Evolutionary conservation across 2,329 filamentous ascomycete genomes (phyloP).

Genomic region (Ampelomyces quisqualis): DNA sequence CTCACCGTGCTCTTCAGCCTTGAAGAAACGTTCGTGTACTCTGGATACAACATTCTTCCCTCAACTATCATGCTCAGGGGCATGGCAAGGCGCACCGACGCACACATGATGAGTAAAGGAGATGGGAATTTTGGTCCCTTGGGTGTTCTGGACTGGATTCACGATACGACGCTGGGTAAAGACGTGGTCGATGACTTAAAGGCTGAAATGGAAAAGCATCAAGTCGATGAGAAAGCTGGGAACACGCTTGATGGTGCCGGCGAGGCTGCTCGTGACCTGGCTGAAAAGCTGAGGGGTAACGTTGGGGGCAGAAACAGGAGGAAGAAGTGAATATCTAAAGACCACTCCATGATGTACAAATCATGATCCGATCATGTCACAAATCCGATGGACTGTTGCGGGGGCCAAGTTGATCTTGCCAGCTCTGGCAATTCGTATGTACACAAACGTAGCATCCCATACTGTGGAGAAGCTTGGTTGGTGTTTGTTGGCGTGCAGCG

Average conservation of each 20-base stretch:
- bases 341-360: too few relatives aligned
- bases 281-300: conserved; percentile 30
- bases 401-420: too few relatives aligned
- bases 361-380: too few relatives aligned
- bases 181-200: conserved; percentile 58
- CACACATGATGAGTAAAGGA: conserved; percentile 59
- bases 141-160: conserved; percentile 54
- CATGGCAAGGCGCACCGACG: conserved; percentile 59
- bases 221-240: conserved; percentile 48
- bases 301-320: conserved; percentile 29
- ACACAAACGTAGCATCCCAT: too few relatives aligned
- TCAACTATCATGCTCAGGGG: conserved; percentile 58
- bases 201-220: conserved; percentile 58
- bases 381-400: too few relatives aligned
- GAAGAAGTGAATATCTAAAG: conserved; percentile 19
- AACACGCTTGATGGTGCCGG: conserved; percentile 40
- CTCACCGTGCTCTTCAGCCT: conserved; percentile 63
- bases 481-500: too few relatives aligned
- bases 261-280: conserved; percentile 33
- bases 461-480: too few relatives aligned
- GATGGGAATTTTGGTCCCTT: conserved; percentile 63
- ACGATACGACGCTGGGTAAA: conserved; percentile 53
- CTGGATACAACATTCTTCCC: conserved; percentile 65
- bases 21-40: conserved; percentile 67
- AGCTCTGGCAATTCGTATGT: too few relatives aligned